phyloP scores from a whole-genome alignment of 2,329 filamentous ascomycete species.

The Fusarium anthophilum region DNA sequence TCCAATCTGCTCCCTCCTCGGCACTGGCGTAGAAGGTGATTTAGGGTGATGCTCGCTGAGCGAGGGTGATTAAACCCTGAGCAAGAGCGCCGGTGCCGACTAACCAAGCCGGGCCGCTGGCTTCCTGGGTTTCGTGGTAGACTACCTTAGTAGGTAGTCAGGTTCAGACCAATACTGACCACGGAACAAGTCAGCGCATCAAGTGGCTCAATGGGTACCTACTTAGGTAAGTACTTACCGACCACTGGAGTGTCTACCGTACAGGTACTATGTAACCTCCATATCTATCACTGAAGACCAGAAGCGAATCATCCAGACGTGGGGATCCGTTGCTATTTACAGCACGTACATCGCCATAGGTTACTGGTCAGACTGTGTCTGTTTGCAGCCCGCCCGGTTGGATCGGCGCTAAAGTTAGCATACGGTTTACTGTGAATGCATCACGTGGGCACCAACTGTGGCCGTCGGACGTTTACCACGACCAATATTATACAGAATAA shows the following conservation, averaged over 20 bases:
- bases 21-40: too few species aligned
- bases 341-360: background rate
- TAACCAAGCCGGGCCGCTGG: too few species aligned
- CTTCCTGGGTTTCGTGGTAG: too few species aligned
- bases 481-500: background rate
- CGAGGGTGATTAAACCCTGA: too few species aligned
- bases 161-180: background rate
- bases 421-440: background rate
- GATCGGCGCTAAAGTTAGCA: background rate
- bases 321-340: background rate
- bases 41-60: too few species aligned
- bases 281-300: background rate
- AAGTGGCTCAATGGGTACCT: background rate
- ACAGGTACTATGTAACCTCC: background rate
- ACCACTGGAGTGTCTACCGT: background rate
- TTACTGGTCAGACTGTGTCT: background rate
- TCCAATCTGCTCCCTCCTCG: too few species aligned
- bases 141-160: too few species aligned
- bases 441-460: conserved; percentile 11
- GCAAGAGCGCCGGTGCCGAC: too few species aligned
- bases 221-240: background rate
- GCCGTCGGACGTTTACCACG: background rate
- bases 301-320: background rate
- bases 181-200: background rate
- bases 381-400: background rate